A percentile compares a stretch with the other conserved stretches of the same genome.
Evolutionary conservation across 2,329 filamentous ascomycete species (phyloP).

Genomic region (Fusarium cicatricum): DNA sequence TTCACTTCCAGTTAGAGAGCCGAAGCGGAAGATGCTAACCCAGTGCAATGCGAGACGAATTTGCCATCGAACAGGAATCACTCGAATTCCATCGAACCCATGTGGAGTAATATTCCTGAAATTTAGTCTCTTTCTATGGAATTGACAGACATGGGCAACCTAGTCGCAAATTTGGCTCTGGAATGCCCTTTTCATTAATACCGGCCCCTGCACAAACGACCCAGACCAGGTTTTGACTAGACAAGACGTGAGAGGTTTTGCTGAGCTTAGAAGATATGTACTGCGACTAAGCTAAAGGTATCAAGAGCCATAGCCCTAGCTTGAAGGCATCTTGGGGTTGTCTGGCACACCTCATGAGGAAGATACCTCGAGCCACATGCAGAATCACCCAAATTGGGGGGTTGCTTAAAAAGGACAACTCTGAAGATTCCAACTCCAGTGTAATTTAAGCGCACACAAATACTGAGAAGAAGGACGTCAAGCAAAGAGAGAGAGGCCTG

Average conservation of each 20-base stretch:
- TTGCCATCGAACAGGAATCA: not conserved
- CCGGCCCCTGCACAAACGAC: conserved; percentile 1
- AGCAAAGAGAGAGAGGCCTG: too few species aligned
- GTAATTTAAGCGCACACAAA: too few species aligned
- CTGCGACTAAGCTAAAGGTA: not conserved
- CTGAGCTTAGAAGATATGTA: conserved; percentile 4
- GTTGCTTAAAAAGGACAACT: not conserved
- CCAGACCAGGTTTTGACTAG: conserved; percentile 4
- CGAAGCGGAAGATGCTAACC: too few species aligned
- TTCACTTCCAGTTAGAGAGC: too few species aligned
- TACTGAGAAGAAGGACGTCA: too few species aligned
- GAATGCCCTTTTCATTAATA: conserved; percentile 5
- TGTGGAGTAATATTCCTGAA: not conserved
- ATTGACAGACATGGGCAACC: not conserved
- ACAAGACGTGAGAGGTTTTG: conserved; percentile 12
- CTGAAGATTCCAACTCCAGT: too few species aligned
- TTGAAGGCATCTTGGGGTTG: not conserved
- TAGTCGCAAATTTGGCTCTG: not conserved
- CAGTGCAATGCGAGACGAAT: not conserved
- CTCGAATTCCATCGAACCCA: not conserved
- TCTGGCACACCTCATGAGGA: not conserved
- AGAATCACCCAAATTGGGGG: not conserved
- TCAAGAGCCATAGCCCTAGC: not conserved
- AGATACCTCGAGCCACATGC: not conserved
- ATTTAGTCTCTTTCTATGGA: conserved; percentile 1